Percentiles rank a stretch among this genome's conserved stretches.
Conservation (phyloP, 768 basidiomycete species). For the Pleurotus platypus region DNA sequence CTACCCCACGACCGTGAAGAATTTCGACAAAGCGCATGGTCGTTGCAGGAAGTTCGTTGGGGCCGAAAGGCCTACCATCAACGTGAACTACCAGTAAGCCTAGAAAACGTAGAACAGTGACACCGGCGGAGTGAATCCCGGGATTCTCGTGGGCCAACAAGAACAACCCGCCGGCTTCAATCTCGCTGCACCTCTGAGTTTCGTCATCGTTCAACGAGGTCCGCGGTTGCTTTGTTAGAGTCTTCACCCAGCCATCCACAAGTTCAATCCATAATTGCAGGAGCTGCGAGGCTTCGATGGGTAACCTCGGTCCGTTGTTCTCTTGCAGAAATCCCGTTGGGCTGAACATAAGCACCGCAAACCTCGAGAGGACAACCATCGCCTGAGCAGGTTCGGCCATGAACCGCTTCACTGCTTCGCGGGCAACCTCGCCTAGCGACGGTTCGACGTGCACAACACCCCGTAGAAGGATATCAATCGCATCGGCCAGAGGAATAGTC, state of each 20-base stretch:
- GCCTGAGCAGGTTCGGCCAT: conserved; percentile 58
- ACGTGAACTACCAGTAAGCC: conserved; percentile 45
- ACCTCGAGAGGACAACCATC: conserved; percentile 55
- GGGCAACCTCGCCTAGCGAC: conserved; percentile 62
- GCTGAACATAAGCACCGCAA: conserved; percentile 72
- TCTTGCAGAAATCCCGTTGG: conserved; percentile 61
- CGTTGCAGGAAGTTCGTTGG: conserved; percentile 20
- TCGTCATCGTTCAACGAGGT: conserved; percentile 38
- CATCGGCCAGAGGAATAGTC: conserved; percentile 50
- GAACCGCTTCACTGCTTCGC: conserved; percentile 66
- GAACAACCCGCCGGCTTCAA: conserved; percentile 74
- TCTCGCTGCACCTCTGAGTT: conserved; percentile 47
- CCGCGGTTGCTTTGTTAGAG: conserved; percentile 36
- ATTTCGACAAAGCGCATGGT: conserved; percentile 44
- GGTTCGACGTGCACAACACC: conserved; percentile 88
- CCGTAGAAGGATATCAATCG: conserved; percentile 74
- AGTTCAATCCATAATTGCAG: conserved; percentile 72
- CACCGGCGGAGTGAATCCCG: conserved; percentile 53
- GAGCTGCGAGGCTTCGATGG: conserved; percentile 64
- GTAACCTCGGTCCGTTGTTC: conserved; percentile 55
- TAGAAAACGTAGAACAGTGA: conserved; percentile 60
- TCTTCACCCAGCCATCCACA: conserved; percentile 65
- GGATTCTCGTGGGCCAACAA: conserved; percentile 57
- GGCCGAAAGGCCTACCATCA: conserved; percentile 24
- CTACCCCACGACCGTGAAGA: conserved; percentile 46